phyloP scores from a whole-genome alignment of 1,284 basidiomycete species.

The Naganishia albida region DNA sequence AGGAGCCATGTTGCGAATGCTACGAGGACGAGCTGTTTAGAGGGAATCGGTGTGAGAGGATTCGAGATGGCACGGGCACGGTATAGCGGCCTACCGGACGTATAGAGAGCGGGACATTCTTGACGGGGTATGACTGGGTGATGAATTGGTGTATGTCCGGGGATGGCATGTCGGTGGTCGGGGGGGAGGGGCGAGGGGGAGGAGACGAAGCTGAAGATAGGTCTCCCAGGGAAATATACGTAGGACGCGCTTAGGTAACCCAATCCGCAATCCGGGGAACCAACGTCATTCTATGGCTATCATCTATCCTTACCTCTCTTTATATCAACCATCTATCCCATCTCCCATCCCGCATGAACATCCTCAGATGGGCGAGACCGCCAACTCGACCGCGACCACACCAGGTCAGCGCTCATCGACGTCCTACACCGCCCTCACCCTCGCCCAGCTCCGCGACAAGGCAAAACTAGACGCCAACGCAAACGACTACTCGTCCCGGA shows the following conservation, averaged over 20 bases:
- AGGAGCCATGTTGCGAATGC: constrained; percentile 50
- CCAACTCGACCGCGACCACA: no score
- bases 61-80: neutral
- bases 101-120: constrained; percentile 46
- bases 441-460: constrained; percentile 38
- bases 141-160: constrained; percentile 39
- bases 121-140: constrained; percentile 44
- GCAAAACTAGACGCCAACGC: constrained; percentile 37
- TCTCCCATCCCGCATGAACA: no score
- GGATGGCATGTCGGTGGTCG: constrained; percentile 32
- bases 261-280: no score
- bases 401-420: no score
- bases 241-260: neutral
- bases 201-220: no score
- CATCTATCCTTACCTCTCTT: no score
- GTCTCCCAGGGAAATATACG: neutral
- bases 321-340: neutral
- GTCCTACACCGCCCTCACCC: constrained; percentile 36
- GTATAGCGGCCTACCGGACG: constrained; percentile 44
- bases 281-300: no score
- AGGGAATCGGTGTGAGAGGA: constrained; percentile 11
- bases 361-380: no score
- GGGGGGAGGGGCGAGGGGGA: neutral
- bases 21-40: constrained; percentile 47
- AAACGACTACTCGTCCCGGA: constrained; percentile 39